phyloP scores from a whole-genome alignment of 495 filamentous ascomycete species.

The Neurospora sp. region DNA sequence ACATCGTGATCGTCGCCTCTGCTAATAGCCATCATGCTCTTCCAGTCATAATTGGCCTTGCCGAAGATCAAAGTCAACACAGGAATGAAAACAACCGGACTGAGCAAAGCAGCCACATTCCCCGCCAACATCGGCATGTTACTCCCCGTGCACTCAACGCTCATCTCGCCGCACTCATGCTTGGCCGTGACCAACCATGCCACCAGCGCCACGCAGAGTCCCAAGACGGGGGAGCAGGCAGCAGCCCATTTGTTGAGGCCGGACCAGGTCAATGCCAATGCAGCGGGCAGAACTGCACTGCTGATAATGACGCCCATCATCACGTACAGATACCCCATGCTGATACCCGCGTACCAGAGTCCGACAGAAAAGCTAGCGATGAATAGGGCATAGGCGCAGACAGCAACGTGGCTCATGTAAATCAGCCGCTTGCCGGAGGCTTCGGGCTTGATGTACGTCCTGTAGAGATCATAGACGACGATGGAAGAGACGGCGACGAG shows the following conservation, averaged over 20 bases:
- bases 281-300: constrained; percentile 73
- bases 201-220: constrained; percentile 63
- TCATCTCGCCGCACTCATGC: constrained; percentile 61
- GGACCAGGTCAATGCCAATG: constrained; percentile 73
- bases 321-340: constrained; percentile 60
- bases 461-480: constrained; percentile 87
- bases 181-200: constrained; percentile 89
- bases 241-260: constrained; percentile 76
- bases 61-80: constrained; percentile 67
- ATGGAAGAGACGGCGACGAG: constrained; percentile 90
- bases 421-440: constrained; percentile 72
- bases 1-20: constrained; percentile 76
- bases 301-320: constrained; percentile 92
- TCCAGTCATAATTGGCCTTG: constrained; percentile 80
- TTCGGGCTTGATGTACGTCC: constrained; percentile 52
- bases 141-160: constrained; percentile 64
- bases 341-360: constrained; percentile 55
- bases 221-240: constrained; percentile 63
- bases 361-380: constrained; percentile 82
- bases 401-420: constrained; percentile 71
- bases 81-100: constrained; percentile 70
- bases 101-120: constrained; percentile 66
- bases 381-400: constrained; percentile 65
- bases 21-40: constrained; percentile 74
- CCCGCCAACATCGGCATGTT: constrained; percentile 90